Conservation (phyloP, 139 green algal species). For the Auxenochlorella pyrenoidosa region DNA sequence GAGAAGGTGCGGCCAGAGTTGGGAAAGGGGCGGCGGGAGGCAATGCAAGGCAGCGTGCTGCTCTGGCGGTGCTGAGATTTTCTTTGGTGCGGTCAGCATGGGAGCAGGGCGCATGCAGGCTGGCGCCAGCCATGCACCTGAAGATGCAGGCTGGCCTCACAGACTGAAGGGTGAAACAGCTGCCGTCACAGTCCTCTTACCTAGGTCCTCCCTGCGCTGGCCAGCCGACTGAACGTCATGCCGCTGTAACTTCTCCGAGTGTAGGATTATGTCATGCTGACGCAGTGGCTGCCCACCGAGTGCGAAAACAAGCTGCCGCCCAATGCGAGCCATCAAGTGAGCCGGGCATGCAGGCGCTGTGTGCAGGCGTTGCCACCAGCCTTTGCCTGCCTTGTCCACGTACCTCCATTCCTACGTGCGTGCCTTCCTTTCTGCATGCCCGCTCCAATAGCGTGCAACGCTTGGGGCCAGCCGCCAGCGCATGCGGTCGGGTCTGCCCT, state of each 20-base stretch:
- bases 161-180: too few species aligned
- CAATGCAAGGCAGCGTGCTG: neutral
- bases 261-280: slow-evolving; percentile 81
- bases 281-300: slow-evolving; percentile 71
- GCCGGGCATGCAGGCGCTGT: neutral
- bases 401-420: too few species aligned
- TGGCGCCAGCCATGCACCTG: too few species aligned
- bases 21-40: neutral
- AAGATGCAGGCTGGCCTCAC: too few species aligned
- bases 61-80: neutral
- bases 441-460: too few species aligned
- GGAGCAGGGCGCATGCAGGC: too few species aligned
- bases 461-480: neutral
- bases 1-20: slow-evolving; percentile 54
- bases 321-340: slow-evolving; percentile 82
- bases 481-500: neutral
- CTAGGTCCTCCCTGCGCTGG: neutral
- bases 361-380: too few species aligned
- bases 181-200: neutral
- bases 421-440: too few species aligned
- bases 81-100: neutral
- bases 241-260: neutral
- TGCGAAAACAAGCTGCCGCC: slow-evolving; percentile 68
- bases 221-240: neutral
- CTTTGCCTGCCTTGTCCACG: too few species aligned